Evolutionary conservation across 2,329 filamentous ascomycete genomes (phyloP), one percentile per base, ranked within the genome.

Genomic region (Elsinoe necatrix): DNA sequence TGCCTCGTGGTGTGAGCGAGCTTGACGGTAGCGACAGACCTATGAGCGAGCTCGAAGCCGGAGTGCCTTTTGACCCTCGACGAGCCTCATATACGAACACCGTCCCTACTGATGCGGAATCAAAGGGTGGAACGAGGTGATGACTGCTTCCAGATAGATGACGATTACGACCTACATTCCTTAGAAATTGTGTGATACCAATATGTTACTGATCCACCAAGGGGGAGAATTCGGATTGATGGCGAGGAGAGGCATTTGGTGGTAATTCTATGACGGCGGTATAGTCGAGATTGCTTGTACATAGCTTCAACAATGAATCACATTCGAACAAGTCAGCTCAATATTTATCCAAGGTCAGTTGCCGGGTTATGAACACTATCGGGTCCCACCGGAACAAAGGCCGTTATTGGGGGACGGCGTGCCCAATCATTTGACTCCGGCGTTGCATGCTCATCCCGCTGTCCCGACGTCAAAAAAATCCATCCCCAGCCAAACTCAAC

Each of bases 401-500:
- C 34, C 48, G 48, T 16, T 34, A 31, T 18, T 52, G 48, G 29
- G 48, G 25, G 9, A n/a, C 34, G 31, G 54, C 39, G 20, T 25
- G 41, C 41, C 41, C 54, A 56, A 56, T 45, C 54, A 47, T 25
- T 31, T 27, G 31, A 27, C 29, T 34, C 41, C 20, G 20, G 39
- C 42, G 37, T 20, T 25, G 23, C 54, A 56, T 56, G 54, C 41
- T 48, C 27, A 18, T 25, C 31, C 29, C 54, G 54, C 41, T 21
- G 9, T 45, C 41, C 41, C 41, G 41, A 45, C 18, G 23, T 35
- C 37, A 47, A 56, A 56, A 56, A 56, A 56, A 45, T 48, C 54
- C 54, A 56, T 47, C 54, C 54, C 41, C 54, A 56, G 48, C 48
- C 48, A 52, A 52, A 52, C 48, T 56, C 54, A 48, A 56, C 39